Conservation (phyloP, 805 yeast species). For the Cyberlindnera samutprakarnensis region DNA sequence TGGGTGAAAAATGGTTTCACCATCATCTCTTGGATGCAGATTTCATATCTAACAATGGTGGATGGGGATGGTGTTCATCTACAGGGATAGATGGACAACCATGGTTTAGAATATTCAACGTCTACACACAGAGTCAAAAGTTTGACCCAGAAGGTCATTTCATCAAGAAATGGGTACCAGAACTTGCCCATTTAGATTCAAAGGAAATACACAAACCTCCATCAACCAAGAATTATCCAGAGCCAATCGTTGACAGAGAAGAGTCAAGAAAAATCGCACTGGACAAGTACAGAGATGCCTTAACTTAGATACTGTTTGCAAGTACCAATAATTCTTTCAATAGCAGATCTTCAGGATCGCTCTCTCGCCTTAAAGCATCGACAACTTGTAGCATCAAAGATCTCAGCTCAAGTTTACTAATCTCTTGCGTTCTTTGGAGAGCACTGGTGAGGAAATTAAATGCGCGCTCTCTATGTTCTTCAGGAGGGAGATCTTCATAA, state of each 20-base stretch:
- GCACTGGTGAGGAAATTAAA: not conserved
- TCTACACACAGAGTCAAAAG: constrained; percentile 40
- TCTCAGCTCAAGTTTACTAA: not conserved
- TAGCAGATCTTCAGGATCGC: constrained; percentile 2
- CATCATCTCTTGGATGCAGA: constrained; percentile 44
- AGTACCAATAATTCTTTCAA: constrained; percentile 4
- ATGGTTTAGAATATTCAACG: constrained; percentile 48
- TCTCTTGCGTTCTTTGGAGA: not conserved
- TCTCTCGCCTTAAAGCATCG: not conserved
- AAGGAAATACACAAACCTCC: constrained; percentile 20
- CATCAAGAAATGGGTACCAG: constrained; percentile 45
- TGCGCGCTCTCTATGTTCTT: not conserved
- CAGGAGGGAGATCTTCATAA: not conserved
- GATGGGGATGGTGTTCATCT: constrained; percentile 50
- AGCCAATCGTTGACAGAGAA: constrained; percentile 37
- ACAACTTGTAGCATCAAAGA: constrained; percentile 1
- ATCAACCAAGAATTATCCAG: constrained; percentile 28
- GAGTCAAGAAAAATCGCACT: constrained; percentile 35
- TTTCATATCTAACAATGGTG: constrained; percentile 46
- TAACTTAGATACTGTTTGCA: constrained; percentile 3
- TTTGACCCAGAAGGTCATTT: constrained; percentile 41
- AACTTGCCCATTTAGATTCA: constrained; percentile 23
- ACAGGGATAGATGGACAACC: constrained; percentile 52
- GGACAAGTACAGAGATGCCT: constrained; percentile 32
- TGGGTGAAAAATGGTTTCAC: constrained; percentile 46